Evolutionary conservation across 805 yeast species (phyloP).

Genomic region (Cyberlindnera mycetangii): DNA sequence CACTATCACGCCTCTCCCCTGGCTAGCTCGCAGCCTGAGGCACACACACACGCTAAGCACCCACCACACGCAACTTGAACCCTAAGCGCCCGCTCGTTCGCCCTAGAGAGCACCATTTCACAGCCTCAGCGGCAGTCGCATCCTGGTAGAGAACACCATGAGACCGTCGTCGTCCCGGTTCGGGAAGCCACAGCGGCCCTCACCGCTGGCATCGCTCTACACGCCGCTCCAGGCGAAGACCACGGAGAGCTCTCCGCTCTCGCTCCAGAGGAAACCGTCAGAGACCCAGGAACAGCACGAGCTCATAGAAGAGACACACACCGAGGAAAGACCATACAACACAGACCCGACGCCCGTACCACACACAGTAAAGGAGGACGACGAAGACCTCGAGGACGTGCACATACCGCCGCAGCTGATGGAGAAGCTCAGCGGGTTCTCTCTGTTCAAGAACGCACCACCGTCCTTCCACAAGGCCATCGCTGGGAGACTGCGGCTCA

Average conservation of each 20-base stretch:
- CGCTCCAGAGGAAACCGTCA: neutral
- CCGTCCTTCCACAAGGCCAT: constrained; percentile 57
- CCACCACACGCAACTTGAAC: neutral
- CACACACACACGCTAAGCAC: neutral
- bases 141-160: no score
- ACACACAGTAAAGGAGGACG: no score
- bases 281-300: neutral
- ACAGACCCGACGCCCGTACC: neutral
- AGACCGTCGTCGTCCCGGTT: constrained; percentile 3
- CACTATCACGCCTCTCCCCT: no score
- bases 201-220: constrained; percentile 14
- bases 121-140: neutral
- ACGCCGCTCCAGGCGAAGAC: neutral
- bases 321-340: neutral
- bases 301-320: neutral
- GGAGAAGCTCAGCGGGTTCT: constrained; percentile 52
- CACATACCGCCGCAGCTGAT: constrained; percentile 53
- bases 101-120: neutral
- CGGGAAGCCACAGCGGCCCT: constrained; percentile 18
- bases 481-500: constrained; percentile 52
- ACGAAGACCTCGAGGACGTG: constrained; percentile 14
- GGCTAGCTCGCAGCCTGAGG: no score
- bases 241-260: neutral
- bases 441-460: constrained; percentile 68
- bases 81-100: neutral